Conservation (phyloP, 768 basidiomycete genomes). For the Tylopilus balloui region DNA sequence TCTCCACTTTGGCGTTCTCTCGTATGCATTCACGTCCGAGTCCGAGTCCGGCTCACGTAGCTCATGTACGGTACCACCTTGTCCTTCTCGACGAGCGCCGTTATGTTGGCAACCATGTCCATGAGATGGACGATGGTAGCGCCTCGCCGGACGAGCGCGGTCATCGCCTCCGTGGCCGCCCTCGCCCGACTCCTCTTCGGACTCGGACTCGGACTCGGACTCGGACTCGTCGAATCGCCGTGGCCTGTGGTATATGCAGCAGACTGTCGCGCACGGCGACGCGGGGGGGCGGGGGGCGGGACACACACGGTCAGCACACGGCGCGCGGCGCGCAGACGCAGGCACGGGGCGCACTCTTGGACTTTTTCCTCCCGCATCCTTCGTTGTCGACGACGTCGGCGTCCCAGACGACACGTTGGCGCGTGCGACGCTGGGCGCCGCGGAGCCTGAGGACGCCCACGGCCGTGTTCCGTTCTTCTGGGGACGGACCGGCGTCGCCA, state of each 20-base stretch:
- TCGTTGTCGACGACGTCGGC: constrained; percentile 91
- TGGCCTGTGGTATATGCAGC: constrained; percentile 91
- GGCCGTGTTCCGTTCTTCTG: constrained; percentile 17
- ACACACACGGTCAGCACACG: neutral
- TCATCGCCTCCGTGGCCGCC: neutral
- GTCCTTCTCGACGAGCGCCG: constrained; percentile 4
- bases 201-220: constrained; percentile 44
- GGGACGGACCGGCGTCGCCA: constrained; percentile 11
- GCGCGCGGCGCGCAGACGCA: neutral
- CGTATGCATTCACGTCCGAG: constrained; percentile 48
- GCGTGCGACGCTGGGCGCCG: constrained; percentile 42
- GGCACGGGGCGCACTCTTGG: constrained; percentile 65
- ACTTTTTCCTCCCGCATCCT: constrained; percentile 81
- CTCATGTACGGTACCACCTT: constrained; percentile 16
- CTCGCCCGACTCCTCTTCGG: constrained; percentile 29
- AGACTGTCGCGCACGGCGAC: constrained; percentile 50
- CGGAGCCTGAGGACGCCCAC: constrained; percentile 59
- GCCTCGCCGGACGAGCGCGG: constrained; percentile 12
- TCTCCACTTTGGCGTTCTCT: constrained; percentile 33
- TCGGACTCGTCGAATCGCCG: constrained; percentile 75
- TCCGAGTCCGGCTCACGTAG: constrained; percentile 11
- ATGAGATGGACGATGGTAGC: constrained; percentile 4
- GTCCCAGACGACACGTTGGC: constrained; percentile 72
- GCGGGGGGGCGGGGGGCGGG: too few species aligned
- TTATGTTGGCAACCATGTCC: constrained; percentile 1